A percentile compares a stretch with the other conserved stretches of the same genome.
These are phyloP conservation scores for Musa troglodytarum DNA, from an alignment of 176 grass and related monocot species.

Conservation along the genomic window DNA sequence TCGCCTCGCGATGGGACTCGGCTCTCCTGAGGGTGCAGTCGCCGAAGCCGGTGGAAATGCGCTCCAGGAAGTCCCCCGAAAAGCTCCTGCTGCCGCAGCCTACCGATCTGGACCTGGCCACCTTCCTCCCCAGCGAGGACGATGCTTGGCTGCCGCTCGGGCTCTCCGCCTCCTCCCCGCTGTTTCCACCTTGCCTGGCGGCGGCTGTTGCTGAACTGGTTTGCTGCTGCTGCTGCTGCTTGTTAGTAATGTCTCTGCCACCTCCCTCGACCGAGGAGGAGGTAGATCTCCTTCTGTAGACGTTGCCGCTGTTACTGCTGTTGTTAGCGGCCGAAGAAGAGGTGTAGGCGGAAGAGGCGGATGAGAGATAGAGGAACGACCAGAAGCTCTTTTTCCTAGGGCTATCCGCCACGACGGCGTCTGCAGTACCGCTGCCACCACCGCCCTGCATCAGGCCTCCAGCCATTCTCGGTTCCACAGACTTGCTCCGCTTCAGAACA, in stretches of 20 bases:
- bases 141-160: slow-evolving; percentile 66
- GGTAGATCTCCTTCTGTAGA: slow-evolving; percentile 31
- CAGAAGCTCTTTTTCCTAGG: slow-evolving; percentile 97
- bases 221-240: slow-evolving; percentile 1
- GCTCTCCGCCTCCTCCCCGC: slow-evolving; percentile 50
- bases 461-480: slow-evolving; percentile 55
- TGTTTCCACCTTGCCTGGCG: slow-evolving; percentile 6
- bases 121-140: slow-evolving; percentile 76
- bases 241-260: background rate
- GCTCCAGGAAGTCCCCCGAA: slow-evolving; percentile 86
- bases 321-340: slow-evolving; percentile 30
- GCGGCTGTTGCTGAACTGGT: slow-evolving; percentile 6
- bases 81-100: slow-evolving; percentile 91
- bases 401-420: slow-evolving; percentile 38
- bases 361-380: slow-evolving; percentile 80
- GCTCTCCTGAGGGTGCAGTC: slow-evolving; percentile 87
- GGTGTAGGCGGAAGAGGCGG: slow-evolving; percentile 24
- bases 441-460: slow-evolving; percentile 2
- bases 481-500: slow-evolving; percentile 68
- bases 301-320: background rate
- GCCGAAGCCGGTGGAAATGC: slow-evolving; percentile 82
- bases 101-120: slow-evolving; percentile 80
- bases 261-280: slow-evolving; percentile 23
- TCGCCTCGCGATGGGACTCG: slow-evolving; percentile 85
- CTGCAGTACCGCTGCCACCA: background rate